These are phyloP conservation scores for Suhomyces bribrorum DNA, from an alignment of 1,139 yeast genomes.

Conservation along the genomic window DNA sequence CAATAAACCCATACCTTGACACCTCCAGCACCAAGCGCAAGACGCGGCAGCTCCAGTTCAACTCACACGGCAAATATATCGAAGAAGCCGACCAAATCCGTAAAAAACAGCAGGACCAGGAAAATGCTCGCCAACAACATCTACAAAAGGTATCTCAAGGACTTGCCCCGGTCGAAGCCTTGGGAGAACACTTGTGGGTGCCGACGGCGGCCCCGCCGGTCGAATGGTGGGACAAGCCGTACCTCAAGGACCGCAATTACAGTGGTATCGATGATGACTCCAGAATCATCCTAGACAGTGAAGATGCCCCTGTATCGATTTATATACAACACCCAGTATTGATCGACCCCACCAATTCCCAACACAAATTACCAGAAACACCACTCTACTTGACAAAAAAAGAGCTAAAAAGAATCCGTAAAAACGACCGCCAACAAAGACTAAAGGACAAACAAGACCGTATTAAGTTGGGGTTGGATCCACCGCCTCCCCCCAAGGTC, in stretches of 20 bases:
- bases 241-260: conserved; percentile 33
- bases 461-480: conserved; percentile 76
- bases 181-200: conserved; percentile 55
- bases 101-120: conserved; percentile 35
- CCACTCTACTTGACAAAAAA: conserved; percentile 69
- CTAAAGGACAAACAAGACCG: conserved; percentile 76
- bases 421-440: conserved; percentile 63
- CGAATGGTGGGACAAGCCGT: conserved; percentile 85
- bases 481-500: conserved; percentile 90
- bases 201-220: conserved; percentile 54
- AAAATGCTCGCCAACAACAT: conserved; percentile 24
- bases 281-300: conserved; percentile 32
- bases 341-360: conserved; percentile 57
- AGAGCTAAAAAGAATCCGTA: conserved; percentile 74
- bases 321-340: conserved; percentile 85
- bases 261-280: conserved; percentile 20
- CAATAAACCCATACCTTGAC: conserved; percentile 65
- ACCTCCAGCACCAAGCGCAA: conserved; percentile 29
- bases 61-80: conserved; percentile 61
- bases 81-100: conserved; percentile 56
- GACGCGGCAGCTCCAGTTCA: conserved; percentile 47
- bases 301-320: conserved; percentile 53
- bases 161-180: conserved; percentile 44
- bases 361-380: conserved; percentile 39
- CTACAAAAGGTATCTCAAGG: conserved; percentile 40